phyloP scores from a whole-genome alignment of 345 rosid species.

The Bretschneidera sinensis region DNA sequence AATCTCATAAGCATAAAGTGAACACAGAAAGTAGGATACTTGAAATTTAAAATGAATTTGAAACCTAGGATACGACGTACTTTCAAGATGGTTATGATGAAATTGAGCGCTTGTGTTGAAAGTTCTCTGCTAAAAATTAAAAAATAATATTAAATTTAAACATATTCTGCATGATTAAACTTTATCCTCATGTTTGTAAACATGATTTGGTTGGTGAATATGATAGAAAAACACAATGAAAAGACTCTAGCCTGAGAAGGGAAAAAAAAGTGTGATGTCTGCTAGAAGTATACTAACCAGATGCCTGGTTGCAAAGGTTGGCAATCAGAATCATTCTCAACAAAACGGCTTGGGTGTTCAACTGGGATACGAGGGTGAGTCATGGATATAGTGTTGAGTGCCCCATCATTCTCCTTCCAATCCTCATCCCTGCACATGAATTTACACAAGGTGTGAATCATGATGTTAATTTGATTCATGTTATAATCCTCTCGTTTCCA shows the following conservation, averaged over 20 bases:
- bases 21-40: not conserved
- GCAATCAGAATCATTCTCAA: constrained; percentile 55
- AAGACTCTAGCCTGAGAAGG: no score
- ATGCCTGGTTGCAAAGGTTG: constrained; percentile 72
- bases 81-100: not conserved
- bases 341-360: constrained; percentile 56
- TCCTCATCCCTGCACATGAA: constrained; percentile 72
- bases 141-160: no score
- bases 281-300: constrained; percentile 51
- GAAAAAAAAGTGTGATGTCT: not conserved
- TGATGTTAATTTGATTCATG: not conserved
- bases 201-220: not conserved
- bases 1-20: not conserved
- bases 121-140: no score
- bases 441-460: not conserved
- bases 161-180: no score
- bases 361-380: constrained; percentile 84
- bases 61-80: not conserved
- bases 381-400: constrained; percentile 87
- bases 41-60: not conserved
- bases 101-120: not conserved
- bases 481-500: not conserved
- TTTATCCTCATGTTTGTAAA: not conserved
- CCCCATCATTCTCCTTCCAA: constrained; percentile 97
- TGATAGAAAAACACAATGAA: no score